Base-by-base conservation (phyloP, 2,329 filamentous ascomycete genomes). In the Clonostachys chloroleuca region DNA sequence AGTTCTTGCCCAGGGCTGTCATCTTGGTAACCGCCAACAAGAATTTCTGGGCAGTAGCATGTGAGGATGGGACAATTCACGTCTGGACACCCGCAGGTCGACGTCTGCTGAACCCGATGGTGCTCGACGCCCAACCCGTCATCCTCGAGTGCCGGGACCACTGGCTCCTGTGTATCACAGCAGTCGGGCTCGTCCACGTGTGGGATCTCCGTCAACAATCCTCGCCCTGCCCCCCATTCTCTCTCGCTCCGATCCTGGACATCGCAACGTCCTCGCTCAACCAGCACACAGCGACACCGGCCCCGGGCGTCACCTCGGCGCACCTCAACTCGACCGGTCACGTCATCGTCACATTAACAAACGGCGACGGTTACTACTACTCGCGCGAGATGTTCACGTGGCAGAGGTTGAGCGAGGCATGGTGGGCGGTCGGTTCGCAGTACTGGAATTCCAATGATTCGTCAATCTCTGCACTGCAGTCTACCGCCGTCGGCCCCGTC, bases 381-480 rank as follows among this genome's bases (percentile, higher is more conserved):
- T 89, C 89, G 2, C 81, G 87, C 1, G 77, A 79, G 16, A 88
- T 99, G 86, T 92, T 84, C 65, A 81, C 84, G 8, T 99, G 94
- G 94, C 92, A 97, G 66, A 84, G 92, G 10, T 75, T 99, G n/a
- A 95, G 91, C 3, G 95, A 99, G 63, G 81, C 89, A 3, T 99
- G 94, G 94, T 99, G 94, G 91, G 92, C 92, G 0, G 91, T 97
- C 0, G 92, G 92, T 16, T 95, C 89, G 56, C 94, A 99, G 63
- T 99, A 99, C 65, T 99, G 94, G 95, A 97, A 99, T 66, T 95
- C 91, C 1, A 95, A 91, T 46, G 94, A 96, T 59, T 91, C 90
- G 2, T 91, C 91, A 1, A 83, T 96, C 46, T 85, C 87, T 43
- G 88, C 91, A 44, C 68, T 96, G 36, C 84, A 90, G 54, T 83